Evolutionary conservation across 371 early-diverging fungal species (phyloP), one percentile per base, ranked within the genome.

Genomic region (Mucor irregularis): DNA sequence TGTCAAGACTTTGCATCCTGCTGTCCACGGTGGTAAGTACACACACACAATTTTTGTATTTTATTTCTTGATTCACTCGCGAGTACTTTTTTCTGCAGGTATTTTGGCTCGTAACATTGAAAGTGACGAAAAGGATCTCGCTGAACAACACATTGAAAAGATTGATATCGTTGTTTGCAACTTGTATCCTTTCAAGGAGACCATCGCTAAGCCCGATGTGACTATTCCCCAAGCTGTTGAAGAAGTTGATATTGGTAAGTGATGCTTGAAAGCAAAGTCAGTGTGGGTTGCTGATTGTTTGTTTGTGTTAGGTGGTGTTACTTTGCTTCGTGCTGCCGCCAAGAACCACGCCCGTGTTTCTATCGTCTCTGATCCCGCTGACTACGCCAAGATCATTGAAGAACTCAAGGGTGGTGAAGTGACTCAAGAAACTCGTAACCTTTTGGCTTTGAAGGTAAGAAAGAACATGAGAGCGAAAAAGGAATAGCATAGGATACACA

Each of bases 1-100:
- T 60, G 98, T 98, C 68, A 98, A 98, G 86, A 98, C 98, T 13
- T 85, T 98, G 33, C 98, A 98, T 69, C 98, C 98, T 35, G 97
- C 95, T 56, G 96, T 98, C 49, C 98, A 98, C 68, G 98, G 98
- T 63, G 98, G 97, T 63, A 63, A 39, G 52, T 39, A 5, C 5
- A 16, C 7, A 25, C 10, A 49, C 16, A 40, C 46, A 34, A 11
- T n/a, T n/a, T n/a, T n/a, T n/a, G n/a, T n/a, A n/a, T n/a, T n/a
- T n/a, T n/a, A n/a, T n/a, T n/a, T n/a, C n/a, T n/a, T n/a, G n/a
- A n/a, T n/a, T n/a, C n/a, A n/a, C n/a, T n/a, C n/a, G n/a, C n/a
- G n/a, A n/a, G n/a, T n/a, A n/a, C n/a, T n/a, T n/a, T n/a, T 22
- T 39, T 42, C 11, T 14, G 40, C 35, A 84, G 84, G 89, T 57